Evolutionary conservation across 2,329 filamentous ascomycete species (phyloP).

Genomic region (Scedosporium apiospermum): DNA sequence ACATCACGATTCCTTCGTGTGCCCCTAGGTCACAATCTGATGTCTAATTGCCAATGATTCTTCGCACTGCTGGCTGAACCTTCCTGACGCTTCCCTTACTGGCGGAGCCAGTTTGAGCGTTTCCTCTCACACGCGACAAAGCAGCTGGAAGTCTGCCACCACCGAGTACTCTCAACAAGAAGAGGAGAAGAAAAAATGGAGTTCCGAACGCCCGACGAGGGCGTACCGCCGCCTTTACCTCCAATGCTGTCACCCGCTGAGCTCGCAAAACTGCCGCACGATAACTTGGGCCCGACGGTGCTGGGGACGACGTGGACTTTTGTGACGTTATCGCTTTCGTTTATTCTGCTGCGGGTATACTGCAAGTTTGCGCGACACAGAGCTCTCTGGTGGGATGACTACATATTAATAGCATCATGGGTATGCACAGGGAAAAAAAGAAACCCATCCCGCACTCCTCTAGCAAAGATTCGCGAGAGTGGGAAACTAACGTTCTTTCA

Average conservation of each 20-base stretch:
- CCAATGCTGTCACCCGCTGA: neutral
- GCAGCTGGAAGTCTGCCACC: neutral
- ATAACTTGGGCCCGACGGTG: slow-evolving; percentile 5
- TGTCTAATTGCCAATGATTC: neutral
- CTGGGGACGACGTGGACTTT: slow-evolving; percentile 9
- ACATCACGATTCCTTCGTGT: neutral
- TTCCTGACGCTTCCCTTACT: neutral
- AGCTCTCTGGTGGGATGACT: slow-evolving; percentile 28
- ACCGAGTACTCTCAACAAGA: no score
- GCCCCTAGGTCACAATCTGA: neutral
- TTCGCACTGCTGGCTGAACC: neutral
- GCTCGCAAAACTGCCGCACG: slow-evolving; percentile 1
- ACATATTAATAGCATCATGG: slow-evolving; percentile 23
- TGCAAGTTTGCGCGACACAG: slow-evolving; percentile 24
- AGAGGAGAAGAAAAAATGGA: neutral
- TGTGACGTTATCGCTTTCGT: slow-evolving; percentile 6
- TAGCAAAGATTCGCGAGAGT: neutral
- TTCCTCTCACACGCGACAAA: neutral
- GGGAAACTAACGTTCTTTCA: neutral
- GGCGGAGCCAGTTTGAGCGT: neutral
- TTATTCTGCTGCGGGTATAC: slow-evolving; percentile 22
- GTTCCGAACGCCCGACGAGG: neutral
- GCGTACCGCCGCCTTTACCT: neutral
- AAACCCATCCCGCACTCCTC: neutral
- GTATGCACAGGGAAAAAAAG: slow-evolving; percentile 13